Evolutionary conservation across 805 yeast species (phyloP).

Genomic region (Scheffersomyces lignosus): DNA sequence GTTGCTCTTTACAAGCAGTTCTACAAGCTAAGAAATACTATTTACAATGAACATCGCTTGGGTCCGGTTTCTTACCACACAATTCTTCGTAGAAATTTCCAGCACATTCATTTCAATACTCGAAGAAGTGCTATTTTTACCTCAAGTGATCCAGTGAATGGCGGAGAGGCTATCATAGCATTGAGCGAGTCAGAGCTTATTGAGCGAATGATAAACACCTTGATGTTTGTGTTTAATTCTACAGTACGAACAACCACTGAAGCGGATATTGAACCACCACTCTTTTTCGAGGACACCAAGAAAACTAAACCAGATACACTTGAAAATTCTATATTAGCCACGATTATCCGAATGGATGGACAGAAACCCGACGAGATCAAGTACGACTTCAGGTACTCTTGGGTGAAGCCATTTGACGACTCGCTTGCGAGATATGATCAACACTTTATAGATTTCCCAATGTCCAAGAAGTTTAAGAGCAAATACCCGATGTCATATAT

Average conservation of each 20-base stretch:
- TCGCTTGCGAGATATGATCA: slow-evolving; percentile 3
- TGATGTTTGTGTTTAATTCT: slow-evolving; percentile 32
- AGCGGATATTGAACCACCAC: slow-evolving; percentile 6
- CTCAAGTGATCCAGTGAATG: too few relatives aligned
- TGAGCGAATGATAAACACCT: slow-evolving; percentile 24
- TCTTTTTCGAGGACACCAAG: slow-evolving; percentile 18
- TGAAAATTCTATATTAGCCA: slow-evolving; percentile 22
- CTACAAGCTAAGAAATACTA: slow-evolving; percentile 28
- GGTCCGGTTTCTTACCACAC: slow-evolving; percentile 15
- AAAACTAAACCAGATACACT: slow-evolving; percentile 11
- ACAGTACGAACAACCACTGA: slow-evolving; percentile 16
- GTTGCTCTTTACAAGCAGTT: slow-evolving; percentile 30
- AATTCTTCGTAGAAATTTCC: slow-evolving; percentile 26
- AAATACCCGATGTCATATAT: slow-evolving; percentile 8
- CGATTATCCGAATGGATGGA: slow-evolving; percentile 24
- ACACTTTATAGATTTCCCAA: slow-evolving; percentile 6
- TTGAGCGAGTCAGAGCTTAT: slow-evolving; percentile 13
- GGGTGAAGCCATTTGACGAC: slow-evolving; percentile 17
- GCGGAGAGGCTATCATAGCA: slow-evolving; percentile 1
- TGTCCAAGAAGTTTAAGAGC: slow-evolving; percentile 4
- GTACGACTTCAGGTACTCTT: slow-evolving; percentile 22
- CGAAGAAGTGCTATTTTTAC: slow-evolving; percentile 13
- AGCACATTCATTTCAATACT: slow-evolving; percentile 14
- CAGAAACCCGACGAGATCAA: slow-evolving; percentile 22
- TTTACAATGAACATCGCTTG: slow-evolving; percentile 12